Evolutionary conservation across 1,139 yeast genomes (phyloP).

Genomic region (Saccharomyces pastorianus): DNA sequence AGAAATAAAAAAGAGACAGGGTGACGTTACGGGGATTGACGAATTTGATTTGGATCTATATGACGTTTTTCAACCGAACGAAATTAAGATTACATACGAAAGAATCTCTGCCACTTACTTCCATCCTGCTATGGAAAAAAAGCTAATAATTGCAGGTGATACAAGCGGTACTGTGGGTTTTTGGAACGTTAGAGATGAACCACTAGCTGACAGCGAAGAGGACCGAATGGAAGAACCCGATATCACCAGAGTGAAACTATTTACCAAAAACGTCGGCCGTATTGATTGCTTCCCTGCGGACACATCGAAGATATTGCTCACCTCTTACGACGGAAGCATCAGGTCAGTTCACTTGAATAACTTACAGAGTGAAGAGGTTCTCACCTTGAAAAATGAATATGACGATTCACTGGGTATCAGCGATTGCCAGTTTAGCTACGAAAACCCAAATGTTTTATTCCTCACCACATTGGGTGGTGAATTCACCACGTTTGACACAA

Average conservation of each 20-base stretch:
- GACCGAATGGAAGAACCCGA: conserved; percentile 43
- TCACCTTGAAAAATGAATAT: conserved; percentile 46
- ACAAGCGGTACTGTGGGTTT: conserved; percentile 75
- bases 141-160: conserved; percentile 78
- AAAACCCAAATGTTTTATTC: conserved; percentile 50
- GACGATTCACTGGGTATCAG: conserved; percentile 46
- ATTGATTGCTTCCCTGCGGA: conserved; percentile 46
- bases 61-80: conserved; percentile 56
- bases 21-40: conserved; percentile 12
- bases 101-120: conserved; percentile 67
- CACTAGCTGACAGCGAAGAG: conserved; percentile 31
- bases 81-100: conserved; percentile 61
- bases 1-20: conserved; percentile 34
- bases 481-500: conserved; percentile 59
- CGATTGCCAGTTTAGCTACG: conserved; percentile 50
- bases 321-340: conserved; percentile 83
- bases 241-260: conserved; percentile 60
- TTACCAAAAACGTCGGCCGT: conserved; percentile 64
- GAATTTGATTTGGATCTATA: conserved; percentile 38
- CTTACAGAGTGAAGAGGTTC: conserved; percentile 50
- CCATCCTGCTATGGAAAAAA: conserved; percentile 61
- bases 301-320: conserved; percentile 52
- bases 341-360: conserved; percentile 61
- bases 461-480: conserved; percentile 75
- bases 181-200: conserved; percentile 62